A percentile compares a stretch with the other conserved stretches of the same genome.
phyloP scores from a whole-genome alignment of 352 stramenopile species.

The Phytophthora pisi region DNA sequence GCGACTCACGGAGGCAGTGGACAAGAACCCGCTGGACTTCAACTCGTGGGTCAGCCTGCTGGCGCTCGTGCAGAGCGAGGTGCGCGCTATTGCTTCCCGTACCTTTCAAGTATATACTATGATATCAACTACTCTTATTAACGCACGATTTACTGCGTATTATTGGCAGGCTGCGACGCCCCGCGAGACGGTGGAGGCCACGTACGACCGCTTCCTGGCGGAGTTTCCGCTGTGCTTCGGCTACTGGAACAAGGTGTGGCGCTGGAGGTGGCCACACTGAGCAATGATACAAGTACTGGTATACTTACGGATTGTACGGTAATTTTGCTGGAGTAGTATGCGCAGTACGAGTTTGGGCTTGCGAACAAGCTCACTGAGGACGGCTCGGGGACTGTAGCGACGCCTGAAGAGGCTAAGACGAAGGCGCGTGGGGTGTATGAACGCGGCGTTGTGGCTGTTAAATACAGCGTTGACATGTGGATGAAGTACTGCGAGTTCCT shows the following conservation, averaged over 20 bases:
- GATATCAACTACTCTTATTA: slow-evolving; percentile 1
- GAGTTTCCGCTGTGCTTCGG: slow-evolving; percentile 86
- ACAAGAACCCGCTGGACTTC: slow-evolving; percentile 80
- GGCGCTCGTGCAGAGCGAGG: slow-evolving; percentile 71
- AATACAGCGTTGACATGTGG: slow-evolving; percentile 85
- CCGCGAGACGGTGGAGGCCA: slow-evolving; percentile 64
- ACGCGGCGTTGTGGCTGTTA: slow-evolving; percentile 64
- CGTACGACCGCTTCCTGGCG: slow-evolving; percentile 71
- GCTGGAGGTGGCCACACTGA: neutral
- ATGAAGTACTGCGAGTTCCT: slow-evolving; percentile 86
- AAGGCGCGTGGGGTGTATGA: slow-evolving; percentile 71
- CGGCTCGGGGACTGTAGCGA: slow-evolving; percentile 38
- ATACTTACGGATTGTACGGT: neutral
- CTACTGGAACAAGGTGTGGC: slow-evolving; percentile 85
- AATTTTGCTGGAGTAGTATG: slow-evolving; percentile 47
- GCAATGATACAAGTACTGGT: neutral
- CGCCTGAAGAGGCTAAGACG: slow-evolving; percentile 47
- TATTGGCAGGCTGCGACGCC: slow-evolving; percentile 35
- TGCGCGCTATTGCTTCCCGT: slow-evolving; percentile 16
- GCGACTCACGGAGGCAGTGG: slow-evolving; percentile 53
- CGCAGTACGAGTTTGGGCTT: slow-evolving; percentile 66
- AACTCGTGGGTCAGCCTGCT: slow-evolving; percentile 81
- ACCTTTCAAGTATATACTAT: neutral
- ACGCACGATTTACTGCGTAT: neutral
- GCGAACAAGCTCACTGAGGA: slow-evolving; percentile 47